These are phyloP conservation scores for Fistulifera solaris DNA, from an alignment of 108 stramenopile species.

Conservation along the genomic window DNA sequence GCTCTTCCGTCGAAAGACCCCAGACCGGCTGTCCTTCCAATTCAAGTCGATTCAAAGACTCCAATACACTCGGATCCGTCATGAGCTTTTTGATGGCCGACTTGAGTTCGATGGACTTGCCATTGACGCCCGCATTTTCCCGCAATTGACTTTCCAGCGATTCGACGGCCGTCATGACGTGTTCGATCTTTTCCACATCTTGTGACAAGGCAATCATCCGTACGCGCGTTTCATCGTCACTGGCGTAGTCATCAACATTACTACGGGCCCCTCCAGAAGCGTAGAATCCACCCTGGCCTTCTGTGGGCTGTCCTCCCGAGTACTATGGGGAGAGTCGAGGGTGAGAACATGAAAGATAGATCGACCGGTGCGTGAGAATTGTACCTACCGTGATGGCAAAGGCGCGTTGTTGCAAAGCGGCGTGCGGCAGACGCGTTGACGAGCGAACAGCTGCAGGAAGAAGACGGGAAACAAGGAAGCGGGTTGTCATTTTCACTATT, in stretches of 20 bases:
- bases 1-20: slow-evolving; percentile 50
- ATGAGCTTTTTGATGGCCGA: slow-evolving; percentile 67
- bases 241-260: slow-evolving; percentile 2
- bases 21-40: slow-evolving; percentile 63
- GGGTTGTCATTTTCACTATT: too few relatives aligned
- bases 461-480: too few relatives aligned
- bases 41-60: slow-evolving; percentile 53
- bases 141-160: slow-evolving; percentile 45
- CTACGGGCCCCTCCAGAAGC: slow-evolving; percentile 61
- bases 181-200: slow-evolving; percentile 41
- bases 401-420: too few relatives aligned
- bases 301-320: slow-evolving; percentile 59
- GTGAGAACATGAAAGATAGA: too few relatives aligned
- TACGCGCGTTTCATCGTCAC: slow-evolving; percentile 26
- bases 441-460: too few relatives aligned
- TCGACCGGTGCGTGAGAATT: too few relatives aligned
- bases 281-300: slow-evolving; percentile 67
- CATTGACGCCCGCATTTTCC: slow-evolving; percentile 54
- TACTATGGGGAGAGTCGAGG: slow-evolving; percentile 14
- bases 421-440: too few relatives aligned
- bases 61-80: slow-evolving; percentile 41
- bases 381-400: too few relatives aligned
- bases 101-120: slow-evolving; percentile 52
- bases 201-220: slow-evolving; percentile 46
- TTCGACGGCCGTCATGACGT: slow-evolving; percentile 48